These are phyloP conservation scores for Ustilago crameri DNA, from an alignment of 1,284 basidiomycete species.

Conservation along the genomic window DNA sequence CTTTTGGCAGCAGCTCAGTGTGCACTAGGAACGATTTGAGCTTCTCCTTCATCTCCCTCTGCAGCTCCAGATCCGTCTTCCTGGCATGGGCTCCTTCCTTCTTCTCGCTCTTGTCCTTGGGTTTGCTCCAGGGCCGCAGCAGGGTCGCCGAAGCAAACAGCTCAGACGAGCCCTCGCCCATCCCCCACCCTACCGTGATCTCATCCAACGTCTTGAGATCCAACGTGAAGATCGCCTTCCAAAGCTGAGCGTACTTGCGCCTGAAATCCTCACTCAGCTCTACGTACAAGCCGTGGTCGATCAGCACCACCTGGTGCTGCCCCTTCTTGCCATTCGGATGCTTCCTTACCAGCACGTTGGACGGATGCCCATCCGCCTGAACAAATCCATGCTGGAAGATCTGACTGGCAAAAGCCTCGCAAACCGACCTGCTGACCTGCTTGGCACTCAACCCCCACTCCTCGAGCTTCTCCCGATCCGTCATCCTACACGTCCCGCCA, in stretches of 20 bases:
- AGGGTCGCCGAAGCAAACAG: slow-evolving; percentile 60
- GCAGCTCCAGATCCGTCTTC: slow-evolving; percentile 49
- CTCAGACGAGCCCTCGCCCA: slow-evolving; percentile 57
- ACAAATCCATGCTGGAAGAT: slow-evolving; percentile 64
- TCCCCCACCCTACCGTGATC: slow-evolving; percentile 57
- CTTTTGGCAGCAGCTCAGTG: slow-evolving; percentile 62
- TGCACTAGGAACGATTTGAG: slow-evolving; percentile 58
- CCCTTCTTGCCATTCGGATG: slow-evolving; percentile 58
- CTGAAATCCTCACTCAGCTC: slow-evolving; percentile 55
- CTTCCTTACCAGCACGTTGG: slow-evolving; percentile 55
- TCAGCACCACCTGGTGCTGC: slow-evolving; percentile 58
- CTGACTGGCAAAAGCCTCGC: slow-evolving; percentile 60
- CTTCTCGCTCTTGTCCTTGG: slow-evolving; percentile 35
- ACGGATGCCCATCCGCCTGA: slow-evolving; percentile 60
- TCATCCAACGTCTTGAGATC: slow-evolving; percentile 54
- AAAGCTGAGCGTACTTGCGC: slow-evolving; percentile 59
- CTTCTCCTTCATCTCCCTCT: slow-evolving; percentile 55
- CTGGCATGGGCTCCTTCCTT: slow-evolving; percentile 18
- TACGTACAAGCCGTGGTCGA: slow-evolving; percentile 64
- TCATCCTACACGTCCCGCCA: slow-evolving; percentile 52
- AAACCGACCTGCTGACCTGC: slow-evolving; percentile 50
- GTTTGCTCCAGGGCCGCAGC: slow-evolving; percentile 58
- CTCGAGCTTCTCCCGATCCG: slow-evolving; percentile 49
- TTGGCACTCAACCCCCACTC: slow-evolving; percentile 56
- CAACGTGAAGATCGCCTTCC: slow-evolving; percentile 59